Percentiles rank a stretch among this genome's conserved stretches.
Conservation (phyloP, 306 rosid species). For the Inga laurina region DNA sequence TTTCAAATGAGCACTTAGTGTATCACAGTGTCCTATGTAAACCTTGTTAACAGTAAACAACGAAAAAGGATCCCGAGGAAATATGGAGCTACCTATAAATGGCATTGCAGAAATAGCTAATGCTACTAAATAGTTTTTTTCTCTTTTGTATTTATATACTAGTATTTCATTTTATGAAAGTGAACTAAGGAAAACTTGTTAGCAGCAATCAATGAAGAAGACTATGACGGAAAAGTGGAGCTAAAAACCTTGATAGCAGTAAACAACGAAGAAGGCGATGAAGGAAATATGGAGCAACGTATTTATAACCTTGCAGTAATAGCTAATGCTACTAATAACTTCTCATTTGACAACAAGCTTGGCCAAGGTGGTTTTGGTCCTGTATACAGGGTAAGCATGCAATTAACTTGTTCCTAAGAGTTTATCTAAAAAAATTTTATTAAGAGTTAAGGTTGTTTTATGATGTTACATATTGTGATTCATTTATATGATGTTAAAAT, state of each 20-base stretch:
- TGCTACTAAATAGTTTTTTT: neutral
- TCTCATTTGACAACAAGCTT: neutral
- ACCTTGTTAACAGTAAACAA: neutral
- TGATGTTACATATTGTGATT: neutral
- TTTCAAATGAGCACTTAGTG: no score
- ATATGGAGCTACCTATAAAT: no score
- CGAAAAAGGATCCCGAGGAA: no score
- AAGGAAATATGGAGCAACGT: neutral
- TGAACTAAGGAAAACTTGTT: no score
- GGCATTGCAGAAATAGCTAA: neutral
- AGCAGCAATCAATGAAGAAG: neutral
- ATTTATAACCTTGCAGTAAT: neutral
- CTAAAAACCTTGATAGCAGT: neutral
- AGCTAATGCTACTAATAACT: neutral
- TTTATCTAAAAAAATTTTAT: no score
- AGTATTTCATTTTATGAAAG: no score
- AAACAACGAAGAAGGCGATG: neutral
- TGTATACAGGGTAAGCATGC: neutral
- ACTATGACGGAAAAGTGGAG: neutral
- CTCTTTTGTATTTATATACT: no score
- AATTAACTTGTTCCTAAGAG: neutral
- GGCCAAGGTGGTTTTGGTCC: neutral
- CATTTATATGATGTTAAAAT: neutral
- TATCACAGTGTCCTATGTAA: no score
- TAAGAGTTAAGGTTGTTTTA: no score